These are phyloP conservation scores for Colletotrichum sp. DNA, from an alignment of 2,329 filamentous ascomycete genomes.

Conservation along the genomic window DNA sequence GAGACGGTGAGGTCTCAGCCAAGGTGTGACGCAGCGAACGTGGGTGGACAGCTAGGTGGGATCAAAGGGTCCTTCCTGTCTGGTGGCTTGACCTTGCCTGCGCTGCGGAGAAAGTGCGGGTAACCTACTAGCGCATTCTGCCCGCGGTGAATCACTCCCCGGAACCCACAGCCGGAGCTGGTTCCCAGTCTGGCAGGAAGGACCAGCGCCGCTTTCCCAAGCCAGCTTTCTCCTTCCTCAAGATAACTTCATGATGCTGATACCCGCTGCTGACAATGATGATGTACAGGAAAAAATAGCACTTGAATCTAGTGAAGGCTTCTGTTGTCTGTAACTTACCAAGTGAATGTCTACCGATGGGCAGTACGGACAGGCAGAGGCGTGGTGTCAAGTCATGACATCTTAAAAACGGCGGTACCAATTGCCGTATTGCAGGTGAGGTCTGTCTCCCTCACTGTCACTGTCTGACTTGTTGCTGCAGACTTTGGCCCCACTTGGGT, in stretches of 20 bases:
- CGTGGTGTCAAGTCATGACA: neutral
- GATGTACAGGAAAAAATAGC: neutral
- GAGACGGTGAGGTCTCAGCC: neutral
- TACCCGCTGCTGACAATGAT: neutral
- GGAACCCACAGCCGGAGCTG: neutral
- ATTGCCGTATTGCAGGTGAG: neutral
- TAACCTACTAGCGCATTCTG: neutral
- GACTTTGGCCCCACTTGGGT: neutral
- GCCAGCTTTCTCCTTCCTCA: neutral
- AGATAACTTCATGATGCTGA: neutral
- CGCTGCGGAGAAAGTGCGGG: slow-evolving; percentile 20
- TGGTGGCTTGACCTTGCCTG: slow-evolving; percentile 1
- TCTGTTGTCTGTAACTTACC: neutral
- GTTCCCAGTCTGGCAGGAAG: neutral
- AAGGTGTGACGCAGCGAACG: slow-evolving; percentile 12
- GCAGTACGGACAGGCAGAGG: neutral
- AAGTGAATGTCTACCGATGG: neutral
- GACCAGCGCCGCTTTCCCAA: neutral
- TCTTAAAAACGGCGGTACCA: neutral
- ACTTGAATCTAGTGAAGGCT: neutral
- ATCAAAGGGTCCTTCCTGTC: neutral
- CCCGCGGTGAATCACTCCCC: slow-evolving; percentile 1
- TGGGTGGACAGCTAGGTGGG: neutral
- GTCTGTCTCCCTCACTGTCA: neutral
- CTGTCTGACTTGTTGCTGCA: neutral